These are phyloP conservation scores for Hemileccinum rubropunctum DNA, from an alignment of 768 basidiomycete species.

Conservation along the genomic window DNA sequence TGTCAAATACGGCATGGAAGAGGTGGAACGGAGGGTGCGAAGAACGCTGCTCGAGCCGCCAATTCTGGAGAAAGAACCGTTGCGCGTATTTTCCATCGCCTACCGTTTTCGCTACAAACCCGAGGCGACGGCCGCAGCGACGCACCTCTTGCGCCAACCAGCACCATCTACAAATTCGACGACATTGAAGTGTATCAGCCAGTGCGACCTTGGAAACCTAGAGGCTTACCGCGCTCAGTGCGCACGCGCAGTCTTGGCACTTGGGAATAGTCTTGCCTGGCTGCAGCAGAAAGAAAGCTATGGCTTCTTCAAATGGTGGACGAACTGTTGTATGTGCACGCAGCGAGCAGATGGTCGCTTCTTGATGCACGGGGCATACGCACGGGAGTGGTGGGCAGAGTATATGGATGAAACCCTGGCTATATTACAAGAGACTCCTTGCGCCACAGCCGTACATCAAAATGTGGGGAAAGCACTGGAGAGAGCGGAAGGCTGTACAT, in stretches of 20 bases:
- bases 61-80: slow-evolving; percentile 28
- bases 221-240: slow-evolving; percentile 20
- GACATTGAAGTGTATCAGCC: slow-evolving; percentile 4
- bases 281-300: slow-evolving; percentile 21
- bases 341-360: slow-evolving; percentile 23
- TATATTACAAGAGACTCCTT: slow-evolving; percentile 23
- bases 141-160: slow-evolving; percentile 21
- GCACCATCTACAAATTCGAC: slow-evolving; percentile 1
- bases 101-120: slow-evolving; percentile 26
- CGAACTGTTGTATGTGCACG: slow-evolving; percentile 22
- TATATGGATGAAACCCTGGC: slow-evolving; percentile 28
- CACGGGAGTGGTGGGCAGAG: slow-evolving; percentile 32
- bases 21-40: slow-evolving; percentile 23
- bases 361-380: slow-evolving; percentile 24
- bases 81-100: slow-evolving; percentile 35
- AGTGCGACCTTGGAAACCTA: slow-evolving; percentile 13
- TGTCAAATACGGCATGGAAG: slow-evolving; percentile 32
- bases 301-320: slow-evolving; percentile 30
- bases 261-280: slow-evolving; percentile 24
- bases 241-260: slow-evolving; percentile 13
- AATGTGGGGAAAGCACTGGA: slow-evolving; percentile 16
- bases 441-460: slow-evolving; percentile 16
- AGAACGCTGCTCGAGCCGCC: slow-evolving; percentile 22
- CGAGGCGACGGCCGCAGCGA: slow-evolving; percentile 33
- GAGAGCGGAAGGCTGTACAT: slow-evolving; percentile 17